A percentile compares a stretch with the other conserved stretches of the same genome.
These are phyloP conservation scores for Tilletiaria anomala DNA, from an alignment of 1,284 basidiomycete genomes.

Conservation along the genomic window DNA sequence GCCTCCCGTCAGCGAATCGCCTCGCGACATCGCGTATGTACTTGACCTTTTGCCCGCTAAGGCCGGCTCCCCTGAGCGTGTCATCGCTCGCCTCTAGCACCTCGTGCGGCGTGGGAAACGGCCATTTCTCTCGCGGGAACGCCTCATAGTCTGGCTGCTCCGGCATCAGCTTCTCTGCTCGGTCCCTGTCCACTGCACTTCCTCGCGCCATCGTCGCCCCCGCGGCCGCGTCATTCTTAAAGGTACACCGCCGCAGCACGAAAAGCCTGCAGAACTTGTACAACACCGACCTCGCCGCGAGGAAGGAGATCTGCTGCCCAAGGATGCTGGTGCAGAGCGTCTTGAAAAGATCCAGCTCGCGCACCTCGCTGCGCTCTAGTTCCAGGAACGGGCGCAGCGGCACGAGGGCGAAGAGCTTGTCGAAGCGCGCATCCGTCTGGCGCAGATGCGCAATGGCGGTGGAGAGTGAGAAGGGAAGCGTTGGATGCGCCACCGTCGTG, in stretches of 20 bases:
- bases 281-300: slow-evolving; percentile 70
- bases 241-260: no score
- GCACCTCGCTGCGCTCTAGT: not conserved
- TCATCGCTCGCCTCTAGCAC: slow-evolving; percentile 20
- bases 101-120: slow-evolving; percentile 28
- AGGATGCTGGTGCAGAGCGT: slow-evolving; percentile 54
- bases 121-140: slow-evolving; percentile 24
- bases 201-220: no score
- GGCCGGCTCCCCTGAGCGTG: slow-evolving; percentile 22
- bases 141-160: slow-evolving; percentile 24
- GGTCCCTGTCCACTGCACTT: no score
- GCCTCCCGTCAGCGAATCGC: slow-evolving; percentile 25
- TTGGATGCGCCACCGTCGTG: not conserved
- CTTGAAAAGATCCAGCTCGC: slow-evolving; percentile 25
- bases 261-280: slow-evolving; percentile 55
- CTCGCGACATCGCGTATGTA: slow-evolving; percentile 31
- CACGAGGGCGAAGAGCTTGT: not conserved
- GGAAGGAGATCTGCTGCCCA: slow-evolving; percentile 80
- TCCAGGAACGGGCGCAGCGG: not conserved
- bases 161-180: no score
- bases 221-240: no score
- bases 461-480: not conserved
- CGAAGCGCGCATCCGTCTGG: not conserved
- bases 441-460: not conserved
- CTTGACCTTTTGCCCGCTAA: slow-evolving; percentile 29